Percentiles rank a stretch among this genome's conserved stretches.
Evolutionary conservation across 208 protist genomes (phyloP).

Genomic region (Novymonas esmeraldas): DNA sequence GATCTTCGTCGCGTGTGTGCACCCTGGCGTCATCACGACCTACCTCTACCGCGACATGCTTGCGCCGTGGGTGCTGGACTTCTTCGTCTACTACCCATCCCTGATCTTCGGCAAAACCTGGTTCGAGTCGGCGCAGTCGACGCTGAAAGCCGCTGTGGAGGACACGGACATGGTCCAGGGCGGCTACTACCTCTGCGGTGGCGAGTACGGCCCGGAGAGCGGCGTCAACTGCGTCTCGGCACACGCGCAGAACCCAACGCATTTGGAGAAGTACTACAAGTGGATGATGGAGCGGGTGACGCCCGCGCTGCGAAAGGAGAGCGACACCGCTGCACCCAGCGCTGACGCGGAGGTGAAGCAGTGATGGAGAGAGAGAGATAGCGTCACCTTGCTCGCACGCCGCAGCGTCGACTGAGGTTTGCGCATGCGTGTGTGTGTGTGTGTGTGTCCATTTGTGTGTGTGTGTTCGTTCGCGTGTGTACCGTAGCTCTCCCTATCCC

Average conservation of each 20-base stretch:
- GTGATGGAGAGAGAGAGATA: too few species aligned
- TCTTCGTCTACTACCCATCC: conserved; percentile 81
- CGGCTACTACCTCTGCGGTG: conserved; percentile 82
- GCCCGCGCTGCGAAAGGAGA: conserved; percentile 3
- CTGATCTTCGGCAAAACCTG: conserved; percentile 83
- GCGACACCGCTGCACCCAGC: neutral
- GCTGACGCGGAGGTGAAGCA: neutral
- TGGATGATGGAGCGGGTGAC: conserved; percentile 56
- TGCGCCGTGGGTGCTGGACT: conserved; percentile 66
- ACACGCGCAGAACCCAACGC: conserved; percentile 41
- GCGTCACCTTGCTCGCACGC: too few species aligned
- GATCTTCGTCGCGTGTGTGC: conserved; percentile 77
- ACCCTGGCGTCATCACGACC: conserved; percentile 81
- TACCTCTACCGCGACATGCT: conserved; percentile 87
- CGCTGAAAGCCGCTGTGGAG: conserved; percentile 60
- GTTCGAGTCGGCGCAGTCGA: conserved; percentile 77
- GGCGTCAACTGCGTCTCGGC: conserved; percentile 68
- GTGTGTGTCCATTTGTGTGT: neutral
- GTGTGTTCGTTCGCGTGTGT: too few species aligned
- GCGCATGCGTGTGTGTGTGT: neutral
- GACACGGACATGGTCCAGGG: conserved; percentile 59
- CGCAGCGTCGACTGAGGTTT: too few species aligned
- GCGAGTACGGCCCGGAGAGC: conserved; percentile 69
- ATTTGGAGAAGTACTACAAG: conserved; percentile 42
- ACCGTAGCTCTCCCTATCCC: too few species aligned